These are phyloP conservation scores for Nadsonia starkeyi-henricii DNA, from an alignment of 1,139 yeast genomes.

Conservation along the genomic window DNA sequence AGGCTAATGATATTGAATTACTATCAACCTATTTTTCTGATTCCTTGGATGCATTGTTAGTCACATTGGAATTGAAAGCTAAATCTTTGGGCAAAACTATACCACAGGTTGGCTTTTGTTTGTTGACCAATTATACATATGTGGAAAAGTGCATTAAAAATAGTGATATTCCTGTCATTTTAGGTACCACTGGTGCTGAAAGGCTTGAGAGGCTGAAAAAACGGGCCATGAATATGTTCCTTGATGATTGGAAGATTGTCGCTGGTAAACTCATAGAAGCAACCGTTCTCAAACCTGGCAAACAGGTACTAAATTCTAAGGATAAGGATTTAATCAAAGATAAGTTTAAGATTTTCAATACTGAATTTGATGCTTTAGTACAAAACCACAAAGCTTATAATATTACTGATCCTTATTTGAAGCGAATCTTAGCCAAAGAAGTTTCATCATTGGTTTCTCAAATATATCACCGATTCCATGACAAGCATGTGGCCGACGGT, in stretches of 20 bases:
- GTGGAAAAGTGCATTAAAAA: constrained; percentile 62
- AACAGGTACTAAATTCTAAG: constrained; percentile 29
- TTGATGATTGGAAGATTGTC: constrained; percentile 73
- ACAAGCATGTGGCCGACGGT: constrained; percentile 55
- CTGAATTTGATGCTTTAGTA: constrained; percentile 65
- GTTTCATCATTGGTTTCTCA: constrained; percentile 64
- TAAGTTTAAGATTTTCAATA: constrained; percentile 66
- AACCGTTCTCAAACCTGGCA: constrained; percentile 18
- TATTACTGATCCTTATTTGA: constrained; percentile 52
- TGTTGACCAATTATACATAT: constrained; percentile 58
- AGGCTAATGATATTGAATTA: constrained; percentile 33
- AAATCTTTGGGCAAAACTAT: constrained; percentile 25
- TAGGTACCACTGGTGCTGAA: constrained; percentile 53
- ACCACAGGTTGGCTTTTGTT: constrained; percentile 45
- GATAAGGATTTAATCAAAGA: constrained; percentile 80
- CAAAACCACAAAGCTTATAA: constrained; percentile 48
- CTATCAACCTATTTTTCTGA: constrained; percentile 59
- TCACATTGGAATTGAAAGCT: constrained; percentile 45
- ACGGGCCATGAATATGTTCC: constrained; percentile 58
- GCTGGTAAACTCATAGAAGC: constrained; percentile 55
- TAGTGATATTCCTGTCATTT: constrained; percentile 38
- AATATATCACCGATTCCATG: constrained; percentile 72
- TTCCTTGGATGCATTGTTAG: constrained; percentile 56
- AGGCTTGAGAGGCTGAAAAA: constrained; percentile 59
- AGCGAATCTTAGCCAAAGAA: constrained; percentile 47